Base-by-base conservation (phyloP, 768 basidiomycete genomes). In the Kwoniella heveanensis region DNA sequence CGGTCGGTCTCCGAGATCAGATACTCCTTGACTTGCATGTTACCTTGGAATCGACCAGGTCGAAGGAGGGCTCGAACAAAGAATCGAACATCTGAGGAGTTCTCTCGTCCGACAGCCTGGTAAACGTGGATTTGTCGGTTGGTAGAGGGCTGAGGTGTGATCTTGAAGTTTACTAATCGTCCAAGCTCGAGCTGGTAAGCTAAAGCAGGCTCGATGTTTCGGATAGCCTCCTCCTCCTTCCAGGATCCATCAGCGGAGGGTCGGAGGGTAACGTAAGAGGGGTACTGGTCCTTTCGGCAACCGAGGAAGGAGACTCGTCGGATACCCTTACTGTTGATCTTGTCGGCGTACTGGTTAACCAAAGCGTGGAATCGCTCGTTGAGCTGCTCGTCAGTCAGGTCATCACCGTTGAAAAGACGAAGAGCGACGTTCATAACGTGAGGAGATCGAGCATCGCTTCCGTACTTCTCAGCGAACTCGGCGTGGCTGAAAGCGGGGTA, bases 121-220 rank as follows among this genome's bases (percentile, higher is more conserved):
- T 99, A 98, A 74, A 99, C 90, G 82, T 98, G 96, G 53, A 98
- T 90, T 81, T 98, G 95, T 78, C 95, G 90, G 82, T 91, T 90
- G 82, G 98, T 93, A 51, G 92, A 92, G 77, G 94, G 93, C 82
- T 88, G 88, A n/a, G 96, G 95, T 44, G 87, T 90, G 78, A 99
- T 85, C 79, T 94, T 92, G 83, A 97, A 98, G 84, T 94, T 90
- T 17, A 93, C 95, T 60, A 99, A 85, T 50, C 96, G 92, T 80
- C 89, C 90, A 64, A 99, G 88, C 79, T 99, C 96, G 54, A 99
- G 85, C 81, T 98, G 96, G 86, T 91, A 97, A 29, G 96, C 96
- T 46, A 98, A 84, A 25, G 96, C 96, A 22, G 96, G 96, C 79
- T 99, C 96, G 64, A 96, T 93, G 82, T 98, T 96, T 79, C 96